Evolutionary conservation across 2,329 filamentous ascomycete species (phyloP), one percentile per base, ranked within the genome.

Genomic region (Diaporthe humulicola): DNA sequence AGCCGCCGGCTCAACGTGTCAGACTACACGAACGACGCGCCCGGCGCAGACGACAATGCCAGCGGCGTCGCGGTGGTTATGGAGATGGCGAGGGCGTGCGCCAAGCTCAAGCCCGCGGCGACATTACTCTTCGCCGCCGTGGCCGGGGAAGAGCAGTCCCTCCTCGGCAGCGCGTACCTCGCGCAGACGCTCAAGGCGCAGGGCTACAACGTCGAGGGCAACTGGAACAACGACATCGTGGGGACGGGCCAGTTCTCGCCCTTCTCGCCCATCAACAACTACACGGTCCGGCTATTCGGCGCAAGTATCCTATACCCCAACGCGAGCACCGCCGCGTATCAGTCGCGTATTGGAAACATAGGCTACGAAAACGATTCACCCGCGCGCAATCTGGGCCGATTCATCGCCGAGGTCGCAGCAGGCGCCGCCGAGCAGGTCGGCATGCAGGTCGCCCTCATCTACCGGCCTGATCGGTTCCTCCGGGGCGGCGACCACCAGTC

Each of bases 191-290:
- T 89, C 69, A 86, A 86, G 42, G 88, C 89, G 77, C 82, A 85
- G 8, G 87, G 83, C 61, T 85, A 86, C 12, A 87, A 90, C 78
- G 88, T 91, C 4, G 88, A 90, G 80, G 89, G 86, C 19, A 90
- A 90, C 85, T 85, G 89, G 72, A 91, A 87, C 77, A 88, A 88
- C 81, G 89, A 91, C 80, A 90, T 90, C 73, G 86, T 91, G 8
- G 90, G 90, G 48, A 88, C 85, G 7, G 87, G 86, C 28, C 82
- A 84, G 58, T 81, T 82, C 71, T 85, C 89, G 77, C 88, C 85
- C 22, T 75, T 73, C 61, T 66, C 71, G 48, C 74, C 70, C n/a
- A 75, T 75, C 70, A 75, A 75, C 70, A 70, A 75, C 57, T 85
- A 86, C 78, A 89, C 87, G 8, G 85, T 91, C 76, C 88, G 89